Evolutionary conservation across 306 rosid genomes (phyloP).

Genomic region (Lathyrus oleraceus): DNA sequence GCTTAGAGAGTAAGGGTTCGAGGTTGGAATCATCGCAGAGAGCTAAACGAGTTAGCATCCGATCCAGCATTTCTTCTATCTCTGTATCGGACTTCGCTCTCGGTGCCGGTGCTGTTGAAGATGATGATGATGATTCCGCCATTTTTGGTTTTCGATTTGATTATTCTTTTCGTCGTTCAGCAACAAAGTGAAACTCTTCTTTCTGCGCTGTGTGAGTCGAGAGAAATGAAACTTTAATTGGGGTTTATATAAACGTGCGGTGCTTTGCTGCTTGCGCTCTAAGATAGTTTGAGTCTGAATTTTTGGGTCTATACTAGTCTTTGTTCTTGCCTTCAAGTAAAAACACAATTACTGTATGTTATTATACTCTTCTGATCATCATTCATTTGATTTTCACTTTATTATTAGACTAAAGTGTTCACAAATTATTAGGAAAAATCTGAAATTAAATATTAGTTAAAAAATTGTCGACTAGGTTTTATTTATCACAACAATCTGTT

Average conservation of each 20-base stretch:
- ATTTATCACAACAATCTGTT: no score
- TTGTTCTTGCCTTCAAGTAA: background rate
- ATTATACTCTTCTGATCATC: no score
- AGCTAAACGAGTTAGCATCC: conserved; percentile 85
- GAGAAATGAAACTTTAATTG: background rate
- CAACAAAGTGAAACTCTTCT: conserved; percentile 4
- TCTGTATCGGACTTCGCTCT: conserved; percentile 62
- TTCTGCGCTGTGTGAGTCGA: background rate
- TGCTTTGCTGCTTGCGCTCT: conserved; percentile 18
- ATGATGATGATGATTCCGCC: conserved; percentile 70
- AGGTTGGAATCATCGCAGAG: conserved; percentile 91
- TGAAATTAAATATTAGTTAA: no score
- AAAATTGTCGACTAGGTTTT: no score
- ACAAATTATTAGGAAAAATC: no score
- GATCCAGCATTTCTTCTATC: conserved; percentile 78
- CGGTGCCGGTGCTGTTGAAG: conserved; percentile 31
- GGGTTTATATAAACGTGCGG: background rate
- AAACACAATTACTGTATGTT: no score
- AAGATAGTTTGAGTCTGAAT: background rate
- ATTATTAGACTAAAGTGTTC: no score
- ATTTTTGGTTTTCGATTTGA: conserved; percentile 36
- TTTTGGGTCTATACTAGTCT: background rate
- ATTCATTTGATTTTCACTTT: no score
- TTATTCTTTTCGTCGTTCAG: background rate
- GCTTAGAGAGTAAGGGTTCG: conserved; percentile 71